Evolutionary conservation across 495 filamentous ascomycete species (phyloP).

Genomic region (Oleoguttula mirabilis): DNA sequence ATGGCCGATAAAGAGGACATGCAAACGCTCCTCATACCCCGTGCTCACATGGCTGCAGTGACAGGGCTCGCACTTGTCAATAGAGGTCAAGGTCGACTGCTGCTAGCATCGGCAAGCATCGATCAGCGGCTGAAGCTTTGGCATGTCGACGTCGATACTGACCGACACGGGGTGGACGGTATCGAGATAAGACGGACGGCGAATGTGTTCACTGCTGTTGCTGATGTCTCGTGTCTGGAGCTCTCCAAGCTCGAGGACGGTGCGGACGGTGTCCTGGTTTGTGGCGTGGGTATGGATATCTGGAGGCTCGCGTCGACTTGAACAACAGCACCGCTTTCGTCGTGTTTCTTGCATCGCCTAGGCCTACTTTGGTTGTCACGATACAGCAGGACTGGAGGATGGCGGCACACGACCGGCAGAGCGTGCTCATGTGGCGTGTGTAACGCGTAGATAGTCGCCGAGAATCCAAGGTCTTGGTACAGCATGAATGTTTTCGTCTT

Average conservation of each 20-base stretch:
- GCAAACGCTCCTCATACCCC: conserved; percentile 44
- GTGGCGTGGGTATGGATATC: conserved; percentile 47
- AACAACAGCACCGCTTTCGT: too few species aligned
- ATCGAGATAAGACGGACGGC: conserved; percentile 35
- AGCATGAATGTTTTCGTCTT: too few species aligned
- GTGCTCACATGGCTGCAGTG: conserved; percentile 71
- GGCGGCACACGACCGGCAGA: too few species aligned
- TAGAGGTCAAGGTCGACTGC: conserved; percentile 7
- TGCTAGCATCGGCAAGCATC: conserved; percentile 54
- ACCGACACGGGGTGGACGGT: conserved; percentile 23
- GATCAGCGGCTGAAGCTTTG: conserved; percentile 76
- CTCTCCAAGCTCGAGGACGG: conserved; percentile 19
- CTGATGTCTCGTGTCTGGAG: conserved; percentile 46
- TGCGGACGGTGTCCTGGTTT: conserved; percentile 32
- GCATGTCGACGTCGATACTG: conserved; percentile 37
- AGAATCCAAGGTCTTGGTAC: too few species aligned
- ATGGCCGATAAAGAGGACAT: neutral
- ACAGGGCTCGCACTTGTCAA: conserved; percentile 49
- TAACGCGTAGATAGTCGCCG: too few species aligned
- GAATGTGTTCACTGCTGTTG: conserved; percentile 50
- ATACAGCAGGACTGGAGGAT: too few species aligned
- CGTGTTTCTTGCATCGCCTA: too few species aligned
- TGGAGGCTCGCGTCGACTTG: too few species aligned
- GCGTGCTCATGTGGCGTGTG: too few species aligned
- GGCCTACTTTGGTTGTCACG: too few species aligned